phyloP scores from a whole-genome alignment of 148 eudicot genomes.

The Tetragonia tetragonoides region DNA sequence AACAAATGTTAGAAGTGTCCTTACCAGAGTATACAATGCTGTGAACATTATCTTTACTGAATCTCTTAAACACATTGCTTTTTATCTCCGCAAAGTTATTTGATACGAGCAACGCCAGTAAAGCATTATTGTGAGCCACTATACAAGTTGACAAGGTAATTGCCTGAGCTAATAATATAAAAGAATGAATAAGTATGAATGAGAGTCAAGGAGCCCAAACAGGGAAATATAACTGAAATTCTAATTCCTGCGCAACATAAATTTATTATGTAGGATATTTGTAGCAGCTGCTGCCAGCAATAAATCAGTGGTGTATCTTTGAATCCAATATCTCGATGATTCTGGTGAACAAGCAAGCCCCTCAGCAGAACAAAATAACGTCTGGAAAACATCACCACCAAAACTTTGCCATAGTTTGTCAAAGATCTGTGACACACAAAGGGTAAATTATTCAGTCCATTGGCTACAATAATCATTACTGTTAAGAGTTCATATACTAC shows the following conservation, averaged over 20 bases:
- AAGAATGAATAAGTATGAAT: slow-evolving; percentile 81
- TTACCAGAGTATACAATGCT: slow-evolving; percentile 84
- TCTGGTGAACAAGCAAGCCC: slow-evolving; percentile 80
- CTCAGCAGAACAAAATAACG: slow-evolving; percentile 79
- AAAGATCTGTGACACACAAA: slow-evolving; percentile 63
- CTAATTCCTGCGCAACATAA: slow-evolving; percentile 10
- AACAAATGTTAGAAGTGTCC: slow-evolving; percentile 22
- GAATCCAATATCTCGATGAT: slow-evolving; percentile 51
- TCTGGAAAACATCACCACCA: slow-evolving; percentile 89
- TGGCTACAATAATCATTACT: not conserved
- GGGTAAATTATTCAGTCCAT: not conserved
- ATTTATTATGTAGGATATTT: slow-evolving; percentile 63
- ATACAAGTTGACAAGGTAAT: slow-evolving; percentile 95
- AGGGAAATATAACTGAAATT: slow-evolving; percentile 8
- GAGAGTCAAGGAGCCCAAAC: slow-evolving; percentile 59
- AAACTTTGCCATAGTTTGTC: slow-evolving; percentile 94
- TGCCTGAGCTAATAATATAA: slow-evolving; percentile 90
- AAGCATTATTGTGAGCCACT: slow-evolving; percentile 94
- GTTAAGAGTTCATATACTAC: not conserved
- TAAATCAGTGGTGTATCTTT: slow-evolving; percentile 72
- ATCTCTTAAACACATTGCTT: slow-evolving; percentile 95
- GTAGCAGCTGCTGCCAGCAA: slow-evolving; percentile 68
- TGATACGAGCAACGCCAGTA: slow-evolving; percentile 87
- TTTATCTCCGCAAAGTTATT: slow-evolving; percentile 95
- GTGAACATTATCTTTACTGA: slow-evolving; percentile 89